A percentile compares a stretch with the other conserved stretches of the same genome.
Evolutionary conservation across 1,139 yeast species (phyloP).

Genomic region (Schwanniomyces etchellsii): DNA sequence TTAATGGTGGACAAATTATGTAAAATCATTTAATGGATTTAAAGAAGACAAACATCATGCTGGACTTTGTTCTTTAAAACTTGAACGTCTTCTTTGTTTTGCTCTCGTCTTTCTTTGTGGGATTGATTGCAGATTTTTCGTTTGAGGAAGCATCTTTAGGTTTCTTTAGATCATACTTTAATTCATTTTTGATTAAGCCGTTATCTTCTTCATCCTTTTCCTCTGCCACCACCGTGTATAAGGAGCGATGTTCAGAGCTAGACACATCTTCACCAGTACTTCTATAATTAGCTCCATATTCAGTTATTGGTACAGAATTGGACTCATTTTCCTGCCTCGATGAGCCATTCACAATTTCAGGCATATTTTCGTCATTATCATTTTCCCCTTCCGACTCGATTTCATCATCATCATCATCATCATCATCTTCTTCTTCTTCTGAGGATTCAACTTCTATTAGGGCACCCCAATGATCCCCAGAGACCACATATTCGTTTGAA

Average conservation of each 20-base stretch:
- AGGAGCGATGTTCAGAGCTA: conserved; percentile 8
- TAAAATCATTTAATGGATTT: no score
- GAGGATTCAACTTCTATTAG: conserved; percentile 22
- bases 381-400: conserved; percentile 2
- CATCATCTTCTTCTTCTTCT: conserved; percentile 17
- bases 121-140: no score
- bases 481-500: conserved; percentile 11
- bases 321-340: conserved; percentile 3
- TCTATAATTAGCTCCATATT: conserved; percentile 9
- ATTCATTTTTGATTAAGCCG: conserved; percentile 14
- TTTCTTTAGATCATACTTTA: conserved; percentile 14
- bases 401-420: conserved; percentile 9
- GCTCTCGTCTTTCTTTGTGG: no score
- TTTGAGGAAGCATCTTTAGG: no score
- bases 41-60: no score
- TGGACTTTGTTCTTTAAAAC: no score
- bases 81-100: no score
- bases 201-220: conserved; percentile 8
- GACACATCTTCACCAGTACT: conserved; percentile 4
- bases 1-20: no score
- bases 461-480: conserved; percentile 36
- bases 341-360: conserved; percentile 6
- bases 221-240: conserved; percentile 29
- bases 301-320: conserved; percentile 11
- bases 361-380: conserved; percentile 4